These are phyloP conservation scores for Draba incana DNA, from an alignment of 345 rosid species.

Conservation along the genomic window DNA sequence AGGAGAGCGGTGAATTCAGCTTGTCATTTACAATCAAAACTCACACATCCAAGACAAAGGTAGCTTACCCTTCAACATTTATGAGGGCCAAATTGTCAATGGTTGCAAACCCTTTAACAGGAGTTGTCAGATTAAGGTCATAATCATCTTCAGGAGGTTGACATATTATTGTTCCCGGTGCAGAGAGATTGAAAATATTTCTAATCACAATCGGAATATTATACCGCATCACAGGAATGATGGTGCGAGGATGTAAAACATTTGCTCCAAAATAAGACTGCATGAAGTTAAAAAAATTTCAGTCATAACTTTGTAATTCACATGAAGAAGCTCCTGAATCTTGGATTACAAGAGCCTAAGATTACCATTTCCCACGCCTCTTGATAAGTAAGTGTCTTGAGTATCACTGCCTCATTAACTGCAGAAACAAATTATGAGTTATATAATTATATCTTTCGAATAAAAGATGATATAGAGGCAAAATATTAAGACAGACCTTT, in stretches of 20 bases:
- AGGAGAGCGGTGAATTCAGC: neutral
- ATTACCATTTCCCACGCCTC: constrained; percentile 99
- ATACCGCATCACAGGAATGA: constrained; percentile 92
- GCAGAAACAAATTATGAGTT: constrained; percentile 37
- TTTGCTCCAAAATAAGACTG: constrained; percentile 99
- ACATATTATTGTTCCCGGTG: constrained; percentile 91
- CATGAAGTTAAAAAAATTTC: constrained; percentile 40
- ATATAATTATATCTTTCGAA: neutral
- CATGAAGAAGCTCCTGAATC: constrained; percentile 25
- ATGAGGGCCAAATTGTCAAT: constrained; percentile 95
- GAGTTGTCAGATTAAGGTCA: constrained; percentile 52
- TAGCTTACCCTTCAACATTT: constrained; percentile 95
- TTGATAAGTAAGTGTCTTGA: constrained; percentile 88
- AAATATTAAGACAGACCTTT: constrained; percentile 61
- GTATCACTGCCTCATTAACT: constrained; percentile 96
- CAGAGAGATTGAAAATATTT: constrained; percentile 85
- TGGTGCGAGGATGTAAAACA: constrained; percentile 98
- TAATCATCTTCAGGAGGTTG: constrained; percentile 56
- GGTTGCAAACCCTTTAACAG: constrained; percentile 95
- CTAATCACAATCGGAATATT: constrained; percentile 94
- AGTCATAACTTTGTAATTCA: constrained; percentile 31
- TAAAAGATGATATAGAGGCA: neutral
- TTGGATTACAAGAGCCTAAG: constrained; percentile 32
- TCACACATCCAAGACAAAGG: neutral
- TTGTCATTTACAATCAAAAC: neutral